Evolutionary conservation across 805 yeast genomes (phyloP).

Genomic region (Yamadazyma philogaea): DNA sequence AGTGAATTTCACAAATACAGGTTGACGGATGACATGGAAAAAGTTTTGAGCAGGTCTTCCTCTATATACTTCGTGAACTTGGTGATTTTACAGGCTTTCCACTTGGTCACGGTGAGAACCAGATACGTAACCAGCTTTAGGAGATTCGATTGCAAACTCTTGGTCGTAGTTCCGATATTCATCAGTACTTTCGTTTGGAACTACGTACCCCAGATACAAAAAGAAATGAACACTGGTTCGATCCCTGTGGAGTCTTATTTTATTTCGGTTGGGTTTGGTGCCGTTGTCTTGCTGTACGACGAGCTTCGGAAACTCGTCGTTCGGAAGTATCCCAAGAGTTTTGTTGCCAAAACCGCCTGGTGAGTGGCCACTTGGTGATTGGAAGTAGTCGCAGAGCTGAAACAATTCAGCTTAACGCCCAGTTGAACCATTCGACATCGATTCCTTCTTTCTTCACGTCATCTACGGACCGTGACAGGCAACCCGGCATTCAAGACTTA

Average conservation of each 20-base stretch:
- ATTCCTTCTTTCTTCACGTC: no score
- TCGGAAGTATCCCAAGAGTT: slow-evolving; percentile 36
- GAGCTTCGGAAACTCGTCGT: slow-evolving; percentile 38
- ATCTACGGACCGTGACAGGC: no score
- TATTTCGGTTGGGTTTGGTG: slow-evolving; percentile 45
- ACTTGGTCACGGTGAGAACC: slow-evolving; percentile 42
- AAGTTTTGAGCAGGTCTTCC: slow-evolving; percentile 31
- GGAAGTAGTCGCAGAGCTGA: no score
- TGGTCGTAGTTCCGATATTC: slow-evolving; percentile 34
- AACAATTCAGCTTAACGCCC: no score
- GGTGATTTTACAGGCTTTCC: slow-evolving; percentile 48
- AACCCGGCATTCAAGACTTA: no score
- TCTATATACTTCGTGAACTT: slow-evolving; percentile 46
- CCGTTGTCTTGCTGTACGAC: slow-evolving; percentile 37
- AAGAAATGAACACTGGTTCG: slow-evolving; percentile 31
- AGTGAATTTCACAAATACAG: slow-evolving; percentile 35
- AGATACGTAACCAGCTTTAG: slow-evolving; percentile 41
- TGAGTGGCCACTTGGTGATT: slow-evolving; percentile 14
- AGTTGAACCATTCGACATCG: no score
- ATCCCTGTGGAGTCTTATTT: slow-evolving; percentile 48
- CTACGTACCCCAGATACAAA: slow-evolving; percentile 40
- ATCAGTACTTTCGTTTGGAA: slow-evolving; percentile 41
- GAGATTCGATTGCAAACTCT: slow-evolving; percentile 35
- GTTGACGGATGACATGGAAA: slow-evolving; percentile 20
- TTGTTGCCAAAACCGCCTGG: slow-evolving; percentile 44